Base-by-base conservation (phyloP, 148 eudicot species). In the Silene uniflora region DNA sequence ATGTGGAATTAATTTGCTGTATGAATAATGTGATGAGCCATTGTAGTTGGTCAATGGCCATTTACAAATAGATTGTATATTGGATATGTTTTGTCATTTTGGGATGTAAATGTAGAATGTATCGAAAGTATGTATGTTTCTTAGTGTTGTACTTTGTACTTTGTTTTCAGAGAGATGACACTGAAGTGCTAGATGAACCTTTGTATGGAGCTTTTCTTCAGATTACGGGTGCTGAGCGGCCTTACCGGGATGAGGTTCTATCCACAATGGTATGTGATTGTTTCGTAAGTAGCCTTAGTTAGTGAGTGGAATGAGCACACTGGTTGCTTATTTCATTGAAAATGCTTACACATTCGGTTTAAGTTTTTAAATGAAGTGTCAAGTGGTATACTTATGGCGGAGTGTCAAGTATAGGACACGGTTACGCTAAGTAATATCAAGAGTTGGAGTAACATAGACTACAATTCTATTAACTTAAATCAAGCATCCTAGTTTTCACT, bases 171-270 rank as follows among this genome's bases (percentile, higher is more conserved):
- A 82, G 98, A 81, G 90, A 94, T 88, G 98, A 91, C 79, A 89
- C 67, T 47, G 98, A 94, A 88, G 97, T 89, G 80, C 89, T 90
- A 71, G 98, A 94, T 85, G 98, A 94, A 81, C 98, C 98, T 12
- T 85, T 94, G 17, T 94, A 94, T 83, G 93, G 91, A 39, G 78
- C 84, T 78, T 91, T 83, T 81, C 88, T 94, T 71, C 80, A 73
- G 59, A 88, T 78, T 35, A 91, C 97, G 13, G 96, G 92, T 67
- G 87, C 60, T 6, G 83, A 87, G 69, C 90, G 97, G 81, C 97
- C 97, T 22, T 94, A 94, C 78, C 82, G 88, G 24, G 89, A 89
- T 13, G 81, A 83, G 78, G 83, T 94, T 78, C 84, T 91, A 13
- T 90, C 91, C 7, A 89, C 79, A 76, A 83, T 89, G 95, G 98